phyloP scores from a whole-genome alignment of 2,329 filamentous ascomycete species.

The Aspergillus niger region DNA sequence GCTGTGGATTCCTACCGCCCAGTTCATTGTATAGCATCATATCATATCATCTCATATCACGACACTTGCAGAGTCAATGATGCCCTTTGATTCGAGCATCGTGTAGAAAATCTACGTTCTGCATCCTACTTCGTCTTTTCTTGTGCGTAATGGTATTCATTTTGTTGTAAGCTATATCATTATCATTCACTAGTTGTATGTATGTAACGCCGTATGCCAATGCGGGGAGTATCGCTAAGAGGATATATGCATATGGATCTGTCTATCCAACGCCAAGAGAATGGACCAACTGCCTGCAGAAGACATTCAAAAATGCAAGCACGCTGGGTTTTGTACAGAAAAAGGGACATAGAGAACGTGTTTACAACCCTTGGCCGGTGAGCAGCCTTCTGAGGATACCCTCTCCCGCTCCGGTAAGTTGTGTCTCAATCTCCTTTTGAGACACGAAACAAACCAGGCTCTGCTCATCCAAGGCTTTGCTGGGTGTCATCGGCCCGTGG shows the following conservation, averaged over 20 bases:
- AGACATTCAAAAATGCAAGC: neutral
- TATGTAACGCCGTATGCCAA: slow-evolving; percentile 6
- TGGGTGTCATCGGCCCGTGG: slow-evolving; percentile 55
- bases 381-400: slow-evolving; percentile 48
- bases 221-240: neutral
- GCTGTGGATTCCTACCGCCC: neutral
- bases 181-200: slow-evolving; percentile 11
- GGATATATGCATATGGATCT: neutral
- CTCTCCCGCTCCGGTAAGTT: slow-evolving; percentile 61
- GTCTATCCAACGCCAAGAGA: neutral
- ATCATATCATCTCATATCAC: neutral
- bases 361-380: slow-evolving; percentile 38
- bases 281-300: neutral
- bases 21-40: neutral
- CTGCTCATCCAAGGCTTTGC: slow-evolving; percentile 68
- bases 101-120: slow-evolving; percentile 5
- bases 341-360: neutral
- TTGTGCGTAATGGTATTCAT: neutral
- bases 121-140: neutral
- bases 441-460: slow-evolving; percentile 76
- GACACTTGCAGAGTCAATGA: neutral
- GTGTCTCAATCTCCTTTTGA: slow-evolving; percentile 74
- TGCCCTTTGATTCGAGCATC: neutral
- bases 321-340: neutral
- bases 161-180: slow-evolving; percentile 2